Conservation (phyloP, 768 basidiomycete genomes). For the Asterophora parasitica region DNA sequence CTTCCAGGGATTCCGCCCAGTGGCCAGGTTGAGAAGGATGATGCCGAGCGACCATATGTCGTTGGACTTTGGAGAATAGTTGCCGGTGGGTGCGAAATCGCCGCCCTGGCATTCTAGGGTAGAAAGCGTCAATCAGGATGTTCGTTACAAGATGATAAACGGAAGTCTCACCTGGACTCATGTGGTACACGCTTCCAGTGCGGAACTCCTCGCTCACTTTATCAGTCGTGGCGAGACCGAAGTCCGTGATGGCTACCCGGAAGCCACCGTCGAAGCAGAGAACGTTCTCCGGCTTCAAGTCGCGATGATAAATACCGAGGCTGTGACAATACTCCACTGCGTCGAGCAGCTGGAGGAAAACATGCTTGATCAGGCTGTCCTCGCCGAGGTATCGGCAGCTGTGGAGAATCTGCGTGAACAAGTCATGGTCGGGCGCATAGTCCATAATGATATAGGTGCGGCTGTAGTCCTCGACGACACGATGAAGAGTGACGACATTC, state of each 20-base stretch:
- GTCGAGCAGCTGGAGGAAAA: constrained; percentile 92
- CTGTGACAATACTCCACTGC: constrained; percentile 92
- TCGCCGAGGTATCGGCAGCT: constrained; percentile 78
- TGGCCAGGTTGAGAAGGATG: constrained; percentile 92
- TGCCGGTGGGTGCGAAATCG: constrained; percentile 53
- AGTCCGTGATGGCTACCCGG: constrained; percentile 87
- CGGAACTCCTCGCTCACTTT: constrained; percentile 83
- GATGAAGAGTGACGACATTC: constrained; percentile 84
- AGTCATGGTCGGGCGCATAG: constrained; percentile 85
- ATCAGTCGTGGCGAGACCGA: constrained; percentile 91
- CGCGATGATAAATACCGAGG: constrained; percentile 91
- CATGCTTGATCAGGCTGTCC: constrained; percentile 78
- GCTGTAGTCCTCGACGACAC: constrained; percentile 77
- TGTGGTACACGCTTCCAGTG: constrained; percentile 94
- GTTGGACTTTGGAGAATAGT: constrained; percentile 85
- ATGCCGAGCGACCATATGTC: constrained; percentile 98
- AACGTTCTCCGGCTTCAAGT: constrained; percentile 96
- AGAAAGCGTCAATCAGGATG: constrained; percentile 8
- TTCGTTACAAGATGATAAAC: neutral
- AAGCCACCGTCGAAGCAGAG: constrained; percentile 79
- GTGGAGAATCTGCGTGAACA: constrained; percentile 87
- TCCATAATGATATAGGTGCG: constrained; percentile 93
- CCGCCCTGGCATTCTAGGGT: constrained; percentile 83
- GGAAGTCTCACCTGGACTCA: constrained; percentile 75
- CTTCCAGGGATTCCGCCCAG: constrained; percentile 96